Evolutionary conservation across 176 grass and related monocot species (phyloP), one percentile per base, ranked within the genome.

Genomic region (Zizania latifolia): DNA sequence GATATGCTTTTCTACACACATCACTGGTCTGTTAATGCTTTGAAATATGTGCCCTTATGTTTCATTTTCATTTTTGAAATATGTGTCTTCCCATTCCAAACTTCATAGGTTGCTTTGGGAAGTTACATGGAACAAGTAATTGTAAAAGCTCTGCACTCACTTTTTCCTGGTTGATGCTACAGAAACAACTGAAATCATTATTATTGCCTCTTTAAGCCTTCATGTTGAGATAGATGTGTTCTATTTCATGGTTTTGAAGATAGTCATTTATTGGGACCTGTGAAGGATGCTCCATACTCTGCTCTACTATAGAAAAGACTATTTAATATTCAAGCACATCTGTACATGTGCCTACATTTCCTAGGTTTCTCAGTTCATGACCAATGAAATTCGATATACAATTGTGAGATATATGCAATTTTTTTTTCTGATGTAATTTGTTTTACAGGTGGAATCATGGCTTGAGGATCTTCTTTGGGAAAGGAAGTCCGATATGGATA

Each of bases 401-500:
- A 57, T 2, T 56, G 28, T 22, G 37, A 50, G 45, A 56, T 58
- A 51, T 45, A 21, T 33, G 60, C 65, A 48, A n/a, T n/a, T 22
- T 6, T 50, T 46, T 78, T 65, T 17, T 15, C 22, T 78, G 9
- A 59, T 17, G 5, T 8, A 23, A 37, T 73, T 78, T 81, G 31
- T 66, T 81, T 55, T 72, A 23, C 71, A 98, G 94, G 91, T 94
- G 16, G 78, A 86, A 54, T 78, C 76, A 41, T 98, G 94, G 88
- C 86, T 98, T 48, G 94, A 98, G 69, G 86, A 94, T 94, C 94
- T 98, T 89, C 87, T 98, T 32, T 98, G 94, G 94, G 94, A 94
- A 85, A 94, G 59, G 43, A 89, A 79, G 40, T 86, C 39, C 36
- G 87, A 65, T 74, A 92, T 92, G 89, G 91, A 98, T 50, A 76